Evolutionary conservation across 2,329 filamentous ascomycete species (phyloP), one percentile per base, ranked within the genome.

Genomic region (Aspergillus japonicus): DNA sequence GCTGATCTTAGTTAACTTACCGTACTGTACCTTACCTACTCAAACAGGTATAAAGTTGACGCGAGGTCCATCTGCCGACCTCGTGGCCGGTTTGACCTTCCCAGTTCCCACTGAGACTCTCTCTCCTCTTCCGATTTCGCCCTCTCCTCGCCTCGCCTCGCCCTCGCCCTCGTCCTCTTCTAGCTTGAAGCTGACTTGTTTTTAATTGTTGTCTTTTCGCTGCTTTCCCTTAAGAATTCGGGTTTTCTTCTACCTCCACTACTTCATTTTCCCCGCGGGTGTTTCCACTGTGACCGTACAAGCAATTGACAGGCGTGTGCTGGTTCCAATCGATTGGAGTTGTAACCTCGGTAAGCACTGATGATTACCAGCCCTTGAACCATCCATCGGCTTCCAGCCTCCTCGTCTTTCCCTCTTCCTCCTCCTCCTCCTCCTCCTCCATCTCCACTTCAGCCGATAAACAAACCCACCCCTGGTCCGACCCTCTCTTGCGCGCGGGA

Each of bases 11-110:
- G 23, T 23, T 23, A 29, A 1, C 21, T 21, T 7, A 29, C 2
- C 23, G n/a, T 23, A 23, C 23, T 23, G 23, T 23, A 8, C 26
- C 26, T 29, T 8, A 10, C 26, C 26, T 29, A 29, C 8, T 10
- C 47, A 24, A 29, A 23, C 49, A 52, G 58, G 44, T 61, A 59
- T 58, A 61, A 55, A 59, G 48, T 57, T 35, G 33, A 48, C 54
- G 39, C 50, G 23, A 33, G 52, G 52, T 56, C 59, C 59, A 63
- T 57, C 52, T 63, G 63, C 61, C 61, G 61, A 48, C 57, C 52
- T 50, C 50, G 54, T 57, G 61, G 47, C 58, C 52, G 48, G 52
- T 50, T 29, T 29, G 26, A 29, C 26, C 26, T 29, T 29, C 26
- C 26, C 7, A 29, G 26, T 29, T 29, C 26, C 26, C 26, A 26